These are phyloP conservation scores for Phytophthora syringae DNA, from an alignment of 352 stramenopile species.

Conservation along the genomic window DNA sequence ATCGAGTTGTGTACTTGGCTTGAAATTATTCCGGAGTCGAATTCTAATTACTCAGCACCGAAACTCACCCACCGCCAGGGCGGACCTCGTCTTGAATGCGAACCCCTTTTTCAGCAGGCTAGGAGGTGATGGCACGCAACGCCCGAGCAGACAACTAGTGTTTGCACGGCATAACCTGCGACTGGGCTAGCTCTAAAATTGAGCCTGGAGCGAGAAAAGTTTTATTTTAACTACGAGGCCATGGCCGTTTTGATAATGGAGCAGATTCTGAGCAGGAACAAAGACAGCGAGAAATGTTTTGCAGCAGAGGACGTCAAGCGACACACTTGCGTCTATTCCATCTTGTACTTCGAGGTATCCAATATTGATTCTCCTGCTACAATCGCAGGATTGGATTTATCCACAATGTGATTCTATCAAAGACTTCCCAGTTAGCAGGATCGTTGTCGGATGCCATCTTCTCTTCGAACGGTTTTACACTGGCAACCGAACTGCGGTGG, in stretches of 20 bases:
- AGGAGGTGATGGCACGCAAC: slow-evolving; percentile 17
- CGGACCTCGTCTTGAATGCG: slow-evolving; percentile 12
- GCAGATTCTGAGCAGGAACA: slow-evolving; percentile 13
- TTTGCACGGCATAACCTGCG: not conserved
- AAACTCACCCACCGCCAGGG: slow-evolving; percentile 13
- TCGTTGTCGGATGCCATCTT: not conserved
- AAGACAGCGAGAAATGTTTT: not conserved
- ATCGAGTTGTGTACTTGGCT: too few relatives aligned
- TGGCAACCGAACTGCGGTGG: slow-evolving; percentile 12
- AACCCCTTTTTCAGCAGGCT: slow-evolving; percentile 15
- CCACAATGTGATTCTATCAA: too few relatives aligned
- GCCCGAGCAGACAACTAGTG: slow-evolving; percentile 17
- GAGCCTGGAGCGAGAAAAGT: slow-evolving; percentile 14
- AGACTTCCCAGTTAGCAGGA: not conserved
- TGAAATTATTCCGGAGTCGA: not conserved
- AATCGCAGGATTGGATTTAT: too few relatives aligned
- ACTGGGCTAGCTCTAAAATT: slow-evolving; percentile 24
- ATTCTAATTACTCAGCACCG: slow-evolving; percentile 5
- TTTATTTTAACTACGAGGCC: slow-evolving; percentile 16
- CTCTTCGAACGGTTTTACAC: not conserved
- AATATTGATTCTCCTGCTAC: too few relatives aligned
- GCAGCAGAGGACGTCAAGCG: too few relatives aligned
- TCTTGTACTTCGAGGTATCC: too few relatives aligned
- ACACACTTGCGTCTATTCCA: too few relatives aligned
- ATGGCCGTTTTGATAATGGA: slow-evolving; percentile 6